Base-by-base conservation (phyloP, 2,329 filamentous ascomycete genomes). In the Penicillium sp. region DNA sequence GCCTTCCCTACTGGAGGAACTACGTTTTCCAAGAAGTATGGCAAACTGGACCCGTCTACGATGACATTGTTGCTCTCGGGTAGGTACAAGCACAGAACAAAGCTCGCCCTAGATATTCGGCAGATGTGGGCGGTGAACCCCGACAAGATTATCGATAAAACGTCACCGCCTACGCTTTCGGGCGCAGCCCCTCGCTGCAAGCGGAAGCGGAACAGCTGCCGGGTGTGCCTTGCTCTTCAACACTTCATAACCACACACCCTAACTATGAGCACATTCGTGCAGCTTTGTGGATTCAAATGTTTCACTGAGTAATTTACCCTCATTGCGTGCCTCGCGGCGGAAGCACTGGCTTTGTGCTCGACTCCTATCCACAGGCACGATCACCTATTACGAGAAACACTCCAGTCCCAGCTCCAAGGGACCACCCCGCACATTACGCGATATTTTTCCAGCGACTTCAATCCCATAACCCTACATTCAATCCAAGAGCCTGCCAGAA, bases 151-250 rank as follows among this genome's bases (percentile, higher is more conserved):
- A 59, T 58, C 57, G 57, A 59, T 59, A 59, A 59, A 38, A 29
- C 13, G 18, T 42, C 44, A 57, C 50, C 56, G 56, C 53, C 53
- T 53, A n/a, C 53, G 24, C 8, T 25, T 46, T 48, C 44, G 24
- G 33, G 53, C 15, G 13, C 38, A 52, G 46, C 57, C 57, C 57
- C 57, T 57, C 56, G 53, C 46, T 49, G 57, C 53, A 59, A 56
- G 49, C 57, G 15, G 15, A 18, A 18, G 15, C 15, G 15, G 15
- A 18, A 18, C 15, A 37, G 15, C 47, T 53, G 32, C 47, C 13
- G 42, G 29, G 43, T 39, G 27, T 42, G 31, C 31, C 32, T 27
- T 47, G 24, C 43, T 44, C 31, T 43, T 48, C 44, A 45, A 47
- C 44, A 55, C 8, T 31, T 28, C 33, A 31, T 39, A 20, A 7